Evolutionary conservation across 2,329 filamentous ascomycete genomes (phyloP).

Genomic region (Fusarium musae): DNA sequence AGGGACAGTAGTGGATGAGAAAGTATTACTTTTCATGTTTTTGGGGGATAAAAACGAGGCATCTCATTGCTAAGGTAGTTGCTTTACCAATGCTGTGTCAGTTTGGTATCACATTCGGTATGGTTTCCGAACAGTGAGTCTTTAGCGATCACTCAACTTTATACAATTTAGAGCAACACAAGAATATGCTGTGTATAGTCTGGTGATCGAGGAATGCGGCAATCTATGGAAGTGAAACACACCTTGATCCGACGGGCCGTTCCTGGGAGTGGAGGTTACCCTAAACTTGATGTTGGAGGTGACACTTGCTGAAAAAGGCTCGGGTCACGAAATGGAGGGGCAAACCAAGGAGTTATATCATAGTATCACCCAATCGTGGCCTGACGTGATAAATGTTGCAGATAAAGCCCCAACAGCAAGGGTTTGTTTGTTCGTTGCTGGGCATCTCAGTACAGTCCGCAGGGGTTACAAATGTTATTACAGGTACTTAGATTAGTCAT

Average conservation of each 20-base stretch:
- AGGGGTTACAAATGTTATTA: too few species aligned
- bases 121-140: neutral
- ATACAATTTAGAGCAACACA: neutral
- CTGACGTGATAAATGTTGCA: constrained; percentile 7
- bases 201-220: constrained; percentile 27
- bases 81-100: neutral
- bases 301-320: neutral
- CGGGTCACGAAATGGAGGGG: neutral
- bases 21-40: neutral
- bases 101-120: neutral
- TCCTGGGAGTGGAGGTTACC: constrained; percentile 16
- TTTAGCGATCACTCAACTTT: neutral
- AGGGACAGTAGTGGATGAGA: neutral
- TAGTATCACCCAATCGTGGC: neutral
- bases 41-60: too few species aligned
- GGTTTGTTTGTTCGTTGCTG: constrained; percentile 12
- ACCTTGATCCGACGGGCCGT: constrained; percentile 11
- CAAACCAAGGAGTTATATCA: neutral
- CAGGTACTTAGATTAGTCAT: too few species aligned
- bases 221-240: constrained; percentile 28
- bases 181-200: neutral
- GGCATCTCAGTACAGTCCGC: constrained; percentile 23
- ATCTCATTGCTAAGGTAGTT: neutral
- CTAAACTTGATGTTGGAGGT: constrained; percentile 8
- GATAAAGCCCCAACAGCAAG: constrained; percentile 5